Base-by-base conservation (phyloP, 1,284 basidiomycete genomes). In the Leccinum holopus region DNA sequence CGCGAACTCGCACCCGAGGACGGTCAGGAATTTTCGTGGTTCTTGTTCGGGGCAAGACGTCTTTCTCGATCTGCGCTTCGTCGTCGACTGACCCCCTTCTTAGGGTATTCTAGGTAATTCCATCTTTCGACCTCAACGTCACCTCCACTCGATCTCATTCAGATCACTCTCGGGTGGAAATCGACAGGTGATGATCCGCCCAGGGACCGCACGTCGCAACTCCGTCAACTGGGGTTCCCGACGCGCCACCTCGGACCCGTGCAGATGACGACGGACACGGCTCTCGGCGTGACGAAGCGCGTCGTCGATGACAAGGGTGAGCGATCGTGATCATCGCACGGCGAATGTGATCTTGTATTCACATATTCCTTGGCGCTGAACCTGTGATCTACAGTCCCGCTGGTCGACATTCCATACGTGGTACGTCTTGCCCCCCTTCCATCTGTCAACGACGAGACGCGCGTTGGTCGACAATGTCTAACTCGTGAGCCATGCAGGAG, bases 211-310 rank as follows among this genome's bases (percentile, higher is more conserved):
- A 99, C 97, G 0, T 85, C 87, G 3, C 93, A 97, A 72, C 84
- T 99, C 51, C 87, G 97, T 32, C 82, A 82, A 14, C 79, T 95
- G 16, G 95, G 95, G 0, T 98, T 97, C 73, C 92, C 94, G 0
- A 85, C 83, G 3, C 84, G 95, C 30, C 92, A 92, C 75, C 81
- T 97, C 5, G 94, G 93, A 0, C 80, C 85, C 1, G 81, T 95
- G 1, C 97, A 99, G 76, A 99, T 99, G 97, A 98, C 97, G 30
- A 99, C 97, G 0, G 97, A 99, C 75, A 98, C 97, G 1, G 97
- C 97, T 0, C 81, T 98, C 0, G 94, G 92, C 8, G 96, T 98
- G 6, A 95, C 94, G 0, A 98, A 97, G 74, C 77, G 86, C 2
- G 91, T 97, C 14, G 90, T 96, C 0, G 80, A 91, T 65, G 94